These are phyloP conservation scores for Carex scoparia DNA, from an alignment of 176 grass and related monocot species.

Conservation along the genomic window DNA sequence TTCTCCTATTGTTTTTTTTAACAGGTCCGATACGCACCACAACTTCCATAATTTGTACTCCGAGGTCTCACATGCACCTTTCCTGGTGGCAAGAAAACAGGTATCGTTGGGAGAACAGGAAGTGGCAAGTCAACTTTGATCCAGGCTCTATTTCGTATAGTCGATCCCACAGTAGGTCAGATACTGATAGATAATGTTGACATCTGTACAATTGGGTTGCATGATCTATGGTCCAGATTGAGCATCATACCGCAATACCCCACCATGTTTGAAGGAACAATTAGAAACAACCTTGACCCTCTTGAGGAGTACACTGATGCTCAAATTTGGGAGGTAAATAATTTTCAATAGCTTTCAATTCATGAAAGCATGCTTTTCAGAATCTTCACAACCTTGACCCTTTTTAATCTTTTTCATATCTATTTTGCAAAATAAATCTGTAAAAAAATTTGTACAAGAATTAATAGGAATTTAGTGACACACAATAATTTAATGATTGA, in stretches of 20 bases:
- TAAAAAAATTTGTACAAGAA: not conserved
- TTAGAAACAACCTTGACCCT: not conserved
- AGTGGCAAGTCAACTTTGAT: conserved; percentile 89
- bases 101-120: conserved; percentile 86
- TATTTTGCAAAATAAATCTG: conserved; percentile 4
- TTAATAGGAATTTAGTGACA: not conserved
- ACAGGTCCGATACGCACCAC: conserved; percentile 67
- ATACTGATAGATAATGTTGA: no score
- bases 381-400: not conserved
- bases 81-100: conserved; percentile 70
- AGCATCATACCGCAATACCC: conserved; percentile 95
- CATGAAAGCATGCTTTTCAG: not conserved
- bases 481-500: not conserved
- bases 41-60: conserved; percentile 71
- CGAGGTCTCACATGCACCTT: conserved; percentile 64
- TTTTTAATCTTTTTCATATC: not conserved
- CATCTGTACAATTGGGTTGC: conserved; percentile 73
- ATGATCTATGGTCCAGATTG: conserved; percentile 75
- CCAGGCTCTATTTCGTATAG: conserved; percentile 82
- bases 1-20: conserved; percentile 14
- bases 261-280: conserved; percentile 81
- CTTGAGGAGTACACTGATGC: conserved; percentile 66
- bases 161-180: no score
- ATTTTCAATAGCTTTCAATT: not conserved
- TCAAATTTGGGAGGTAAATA: conserved; percentile 80